phyloP scores from a whole-genome alignment of 441 rosid genomes.

The Euphorbia celastroides region DNA sequence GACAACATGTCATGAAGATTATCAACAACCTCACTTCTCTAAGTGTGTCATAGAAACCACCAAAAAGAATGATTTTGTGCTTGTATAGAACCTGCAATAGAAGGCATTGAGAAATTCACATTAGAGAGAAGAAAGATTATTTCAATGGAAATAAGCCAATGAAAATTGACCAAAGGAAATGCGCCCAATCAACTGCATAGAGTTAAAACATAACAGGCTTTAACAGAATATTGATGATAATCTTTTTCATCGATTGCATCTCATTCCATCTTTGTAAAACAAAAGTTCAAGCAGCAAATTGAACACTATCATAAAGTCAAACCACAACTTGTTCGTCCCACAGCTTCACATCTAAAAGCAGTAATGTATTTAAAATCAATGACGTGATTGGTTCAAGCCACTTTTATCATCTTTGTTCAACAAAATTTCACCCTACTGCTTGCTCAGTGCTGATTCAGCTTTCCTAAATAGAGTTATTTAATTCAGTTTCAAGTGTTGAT shows the following conservation, averaged over 20 bases:
- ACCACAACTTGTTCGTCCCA: not conserved
- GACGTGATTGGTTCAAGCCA: not conserved
- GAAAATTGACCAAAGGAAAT: not conserved
- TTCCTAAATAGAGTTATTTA: not conserved
- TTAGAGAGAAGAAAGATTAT: constrained; percentile 12
- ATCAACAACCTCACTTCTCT: constrained; percentile 96
- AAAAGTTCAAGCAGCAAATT: not conserved
- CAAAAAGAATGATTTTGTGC: constrained; percentile 90
- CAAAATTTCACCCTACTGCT: not conserved
- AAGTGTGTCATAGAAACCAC: constrained; percentile 97
- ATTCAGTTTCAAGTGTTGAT: not conserved
- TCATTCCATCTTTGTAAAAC: not conserved
- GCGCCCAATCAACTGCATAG: not conserved
- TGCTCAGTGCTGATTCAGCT: not conserved
- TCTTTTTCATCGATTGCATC: not conserved
- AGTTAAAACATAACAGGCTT: not conserved
- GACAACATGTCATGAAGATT: constrained; percentile 16
- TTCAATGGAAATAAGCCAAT: not conserved
- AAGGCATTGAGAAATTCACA: constrained; percentile 7
- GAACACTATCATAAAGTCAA: not conserved
- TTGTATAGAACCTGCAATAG: constrained; percentile 76
- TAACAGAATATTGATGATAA: not conserved
- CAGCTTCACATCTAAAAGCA: not conserved
- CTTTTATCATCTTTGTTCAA: not conserved
- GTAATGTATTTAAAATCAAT: not conserved